Base-by-base conservation (phyloP, 2,329 filamentous ascomycete species). In the Xylaria hypoxylon region DNA sequence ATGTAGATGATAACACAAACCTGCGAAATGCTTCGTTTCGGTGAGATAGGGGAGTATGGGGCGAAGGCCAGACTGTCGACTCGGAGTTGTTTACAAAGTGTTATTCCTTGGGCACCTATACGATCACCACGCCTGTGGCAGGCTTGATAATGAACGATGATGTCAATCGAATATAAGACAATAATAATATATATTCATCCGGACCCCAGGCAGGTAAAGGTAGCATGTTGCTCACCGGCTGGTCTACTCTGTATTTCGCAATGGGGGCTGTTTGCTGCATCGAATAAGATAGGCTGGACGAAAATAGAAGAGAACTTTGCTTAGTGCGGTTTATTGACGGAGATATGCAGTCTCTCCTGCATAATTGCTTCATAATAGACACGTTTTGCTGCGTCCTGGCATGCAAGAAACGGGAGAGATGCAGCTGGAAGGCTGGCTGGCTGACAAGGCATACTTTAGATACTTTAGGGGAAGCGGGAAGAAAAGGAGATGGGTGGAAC, bases 261-360 rank as follows among this genome's bases (percentile, higher is more conserved):
- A 28, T 19, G 24, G 31, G 40, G 42, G 31, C 22, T 40, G 51
- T 38, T 38, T 7, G 19, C 22, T 40, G 44, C 28, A 50, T 48
- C 11, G 24, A 17, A 33, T 51, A 4, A 15, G 5, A 22, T 15
- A 10, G 28, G 35, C 19, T 22, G 8, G 28, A 47, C 48, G 17
- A 59, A 48, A 64, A 53, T 47, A 60, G 28, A 38, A 44, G 26
- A 22, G 17, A n/a, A 40, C 17, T n/a, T n/a, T n/a, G 8, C 47
- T 24, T 5, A 8, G 55, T 22, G 24, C 31, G 7, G 28, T 51
- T 35, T 57, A 24, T 57, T 57, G 44, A 62, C 48, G 40, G 59
- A 58, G 28, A 42, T 59, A 22, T 56, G 60, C 55, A 67, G 40
- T n/a, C 45, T 8, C 35, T 11, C 10, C 57, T 19, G 50, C 59